Conservation (phyloP, 257 asterid genomes). For the Cruciata laevipes region DNA sequence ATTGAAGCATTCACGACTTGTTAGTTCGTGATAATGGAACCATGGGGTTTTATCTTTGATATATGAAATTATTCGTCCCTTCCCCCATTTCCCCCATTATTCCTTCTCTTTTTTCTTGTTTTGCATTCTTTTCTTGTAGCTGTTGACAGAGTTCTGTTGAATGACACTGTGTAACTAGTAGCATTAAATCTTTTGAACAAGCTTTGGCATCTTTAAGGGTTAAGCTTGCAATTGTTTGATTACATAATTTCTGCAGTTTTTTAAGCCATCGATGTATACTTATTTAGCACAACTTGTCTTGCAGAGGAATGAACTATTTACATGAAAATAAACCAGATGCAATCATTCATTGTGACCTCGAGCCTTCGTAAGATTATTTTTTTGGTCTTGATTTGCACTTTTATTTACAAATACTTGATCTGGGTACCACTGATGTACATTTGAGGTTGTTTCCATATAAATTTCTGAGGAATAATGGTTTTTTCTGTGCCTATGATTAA, state of each 20-base stretch:
- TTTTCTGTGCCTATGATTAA: conserved; percentile 21
- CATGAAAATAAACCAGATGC: conserved; percentile 81
- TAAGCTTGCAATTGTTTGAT: background rate
- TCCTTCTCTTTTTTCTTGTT: background rate
- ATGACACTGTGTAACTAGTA: background rate
- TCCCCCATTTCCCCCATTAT: background rate
- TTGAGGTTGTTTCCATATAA: background rate
- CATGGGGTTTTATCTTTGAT: background rate
- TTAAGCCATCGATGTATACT: background rate
- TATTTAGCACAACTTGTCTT: conserved; percentile 14
- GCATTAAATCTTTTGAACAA: background rate
- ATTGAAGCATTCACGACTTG: conserved; percentile 3
- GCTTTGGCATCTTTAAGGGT: background rate
- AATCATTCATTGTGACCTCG: conserved; percentile 88
- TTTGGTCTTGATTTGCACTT: conserved; percentile 6
- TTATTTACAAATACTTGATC: background rate
- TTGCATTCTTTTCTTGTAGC: background rate
- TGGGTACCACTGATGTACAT: background rate
- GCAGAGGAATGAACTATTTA: conserved; percentile 95
- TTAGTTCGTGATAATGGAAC: background rate
- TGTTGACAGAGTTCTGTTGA: background rate
- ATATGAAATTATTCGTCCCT: background rate
- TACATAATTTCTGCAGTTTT: background rate
- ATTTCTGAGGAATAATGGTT: conserved; percentile 2
- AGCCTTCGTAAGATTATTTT: conserved; percentile 78